Evolutionary conservation across 2,329 filamentous ascomycete species (phyloP).

Genomic region (Aspergillus fructus): DNA sequence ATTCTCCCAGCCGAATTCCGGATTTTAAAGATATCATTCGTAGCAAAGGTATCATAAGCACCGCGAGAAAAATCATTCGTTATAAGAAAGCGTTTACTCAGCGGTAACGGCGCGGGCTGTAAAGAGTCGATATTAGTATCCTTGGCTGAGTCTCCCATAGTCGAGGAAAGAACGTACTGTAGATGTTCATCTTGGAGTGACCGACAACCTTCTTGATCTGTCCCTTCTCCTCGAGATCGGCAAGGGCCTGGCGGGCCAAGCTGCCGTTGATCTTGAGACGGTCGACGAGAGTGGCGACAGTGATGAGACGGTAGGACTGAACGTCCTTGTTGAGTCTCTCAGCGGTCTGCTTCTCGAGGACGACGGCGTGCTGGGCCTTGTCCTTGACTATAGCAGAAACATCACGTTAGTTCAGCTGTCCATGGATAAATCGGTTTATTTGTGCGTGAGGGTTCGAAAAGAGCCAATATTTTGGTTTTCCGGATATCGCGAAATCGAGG

Average conservation of each 20-base stretch:
- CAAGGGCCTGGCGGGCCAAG: slow-evolving; percentile 83
- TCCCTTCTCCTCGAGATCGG: slow-evolving; percentile 95
- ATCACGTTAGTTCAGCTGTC: slow-evolving; percentile 7
- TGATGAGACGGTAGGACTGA: slow-evolving; percentile 99
- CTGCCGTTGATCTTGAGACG: slow-evolving; percentile 99
- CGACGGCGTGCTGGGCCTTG: slow-evolving; percentile 98
- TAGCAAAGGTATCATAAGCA: slow-evolving; percentile 35
- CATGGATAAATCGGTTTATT: neutral
- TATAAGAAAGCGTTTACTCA: slow-evolving; percentile 40
- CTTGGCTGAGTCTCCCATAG: neutral
- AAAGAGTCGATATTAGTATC: slow-evolving; percentile 11
- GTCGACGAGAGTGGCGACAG: slow-evolving; percentile 97
- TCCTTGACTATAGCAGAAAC: slow-evolving; percentile 77
- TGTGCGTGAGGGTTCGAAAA: neutral
- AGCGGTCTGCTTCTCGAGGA: slow-evolving; percentile 95
- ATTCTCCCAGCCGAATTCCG: slow-evolving; percentile 37
- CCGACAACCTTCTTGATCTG: slow-evolving; percentile 96
- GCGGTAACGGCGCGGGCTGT: slow-evolving; percentile 46
- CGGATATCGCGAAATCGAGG: slow-evolving; percentile 2
- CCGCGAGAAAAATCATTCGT: slow-evolving; percentile 36
- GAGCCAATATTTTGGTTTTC: neutral
- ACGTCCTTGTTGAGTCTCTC: slow-evolving; percentile 99
- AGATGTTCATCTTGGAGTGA: slow-evolving; percentile 98
- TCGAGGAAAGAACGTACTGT: slow-evolving; percentile 64
- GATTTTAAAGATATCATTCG: slow-evolving; percentile 40